Conservation (phyloP, 208 protist species). For the Trypanosoma lewisi region DNA sequence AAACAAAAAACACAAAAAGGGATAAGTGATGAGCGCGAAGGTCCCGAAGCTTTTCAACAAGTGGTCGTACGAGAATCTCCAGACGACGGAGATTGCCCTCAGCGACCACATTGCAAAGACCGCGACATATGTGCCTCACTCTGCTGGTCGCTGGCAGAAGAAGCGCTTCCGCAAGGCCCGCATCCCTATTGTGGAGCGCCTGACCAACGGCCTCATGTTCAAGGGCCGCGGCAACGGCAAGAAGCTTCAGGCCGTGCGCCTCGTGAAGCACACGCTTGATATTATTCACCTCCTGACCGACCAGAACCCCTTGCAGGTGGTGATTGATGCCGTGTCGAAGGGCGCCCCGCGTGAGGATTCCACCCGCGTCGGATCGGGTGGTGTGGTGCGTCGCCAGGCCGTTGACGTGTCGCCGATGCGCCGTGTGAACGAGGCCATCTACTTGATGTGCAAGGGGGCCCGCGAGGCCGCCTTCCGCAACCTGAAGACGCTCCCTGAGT, state of each 20-base stretch:
- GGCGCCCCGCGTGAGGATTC: slow-evolving; percentile 99
- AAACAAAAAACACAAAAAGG: too few species aligned
- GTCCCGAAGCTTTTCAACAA: slow-evolving; percentile 91
- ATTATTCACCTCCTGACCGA: slow-evolving; percentile 99
- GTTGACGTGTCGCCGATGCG: slow-evolving; percentile 99
- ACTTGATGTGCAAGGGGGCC: slow-evolving; percentile 96
- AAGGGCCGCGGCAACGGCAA: slow-evolving; percentile 99
- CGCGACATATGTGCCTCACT: slow-evolving; percentile 97
- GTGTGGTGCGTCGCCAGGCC: slow-evolving; percentile 99
- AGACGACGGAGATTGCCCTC: slow-evolving; percentile 88
- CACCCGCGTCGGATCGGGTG: slow-evolving; percentile 99
- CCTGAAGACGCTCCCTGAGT: slow-evolving; percentile 99
- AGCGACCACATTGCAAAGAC: slow-evolving; percentile 98
- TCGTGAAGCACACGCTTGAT: slow-evolving; percentile 99
- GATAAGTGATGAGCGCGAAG: slow-evolving; percentile 52
- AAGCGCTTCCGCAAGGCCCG: slow-evolving; percentile 99
- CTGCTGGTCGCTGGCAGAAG: slow-evolving; percentile 96
- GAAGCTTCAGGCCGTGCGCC: slow-evolving; percentile 99
- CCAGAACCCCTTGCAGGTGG: slow-evolving; percentile 98
- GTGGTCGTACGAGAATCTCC: slow-evolving; percentile 86
- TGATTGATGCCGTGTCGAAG: slow-evolving; percentile 98
- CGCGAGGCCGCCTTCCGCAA: slow-evolving; percentile 98
- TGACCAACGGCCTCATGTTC: slow-evolving; percentile 98
- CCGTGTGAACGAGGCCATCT: slow-evolving; percentile 99
- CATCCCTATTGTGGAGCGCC: slow-evolving; percentile 94